Base-by-base conservation (phyloP, 805 yeast species). In the Scheffersomyces coipomensis region DNA sequence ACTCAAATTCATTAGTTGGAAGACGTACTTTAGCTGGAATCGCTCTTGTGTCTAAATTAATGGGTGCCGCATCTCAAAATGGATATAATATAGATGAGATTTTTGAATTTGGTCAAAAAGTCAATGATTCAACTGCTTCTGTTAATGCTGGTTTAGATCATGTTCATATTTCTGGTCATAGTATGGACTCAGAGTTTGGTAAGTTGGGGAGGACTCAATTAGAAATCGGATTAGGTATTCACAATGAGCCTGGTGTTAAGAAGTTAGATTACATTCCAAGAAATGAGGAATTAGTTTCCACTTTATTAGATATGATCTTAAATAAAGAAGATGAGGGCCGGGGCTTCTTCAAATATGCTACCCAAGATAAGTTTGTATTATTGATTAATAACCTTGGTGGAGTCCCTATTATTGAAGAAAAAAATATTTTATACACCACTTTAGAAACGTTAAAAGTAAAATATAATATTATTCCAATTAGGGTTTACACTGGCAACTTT, bases 301-400 rank as follows among this genome's bases (percentile, higher is more conserved):
- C 45, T 5, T 42, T 65, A 43, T 49, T 64, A 31, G 42, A 46
- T 25, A 48, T 51, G 30, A 42, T 64, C 12, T 51, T 64, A 34
- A 58, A 58, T 37, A 49, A 48, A 15, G 35, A 37, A 2, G 62
- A 56, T 32, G 34, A 35, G 6, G 64, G 56, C 24, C 49, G 69
- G 40, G 63, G 60, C 7, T 65, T 51, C 38, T 58, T 65, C 47
- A 27, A 51, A 2, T 61, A 60, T 39, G 55, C 47, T 12, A 30
- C 38, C 10, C 51, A 51, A 18, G 69, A 65, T 42, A 45, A 53
- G 33, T 50, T 65, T 29, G 56, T 58, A 2, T 36, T 65, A 29
- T 53, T 61, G 21, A 42, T 65, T 40, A 65, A 64, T 47, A 65
- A 65, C 31, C 52, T 65, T 25, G 71, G 69, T n/a, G 71, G 71